Evolutionary conservation across 495 filamentous ascomycete genomes (phyloP).

Genomic region (Podospora fimiseda): DNA sequence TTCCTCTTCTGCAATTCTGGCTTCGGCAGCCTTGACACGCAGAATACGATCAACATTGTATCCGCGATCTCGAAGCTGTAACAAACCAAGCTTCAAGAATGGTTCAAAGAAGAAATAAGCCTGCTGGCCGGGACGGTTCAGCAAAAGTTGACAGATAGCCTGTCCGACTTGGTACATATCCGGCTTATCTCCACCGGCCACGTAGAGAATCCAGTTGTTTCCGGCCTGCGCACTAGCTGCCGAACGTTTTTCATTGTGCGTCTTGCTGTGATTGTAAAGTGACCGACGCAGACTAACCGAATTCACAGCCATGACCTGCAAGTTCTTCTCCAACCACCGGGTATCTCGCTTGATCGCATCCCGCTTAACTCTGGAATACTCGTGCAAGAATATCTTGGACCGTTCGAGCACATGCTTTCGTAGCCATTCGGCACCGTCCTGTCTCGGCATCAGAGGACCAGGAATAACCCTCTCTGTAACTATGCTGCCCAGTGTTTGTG

Average conservation of each 20-base stretch:
- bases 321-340: conserved; percentile 82
- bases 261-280: conserved; percentile 58
- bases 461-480: conserved; percentile 57
- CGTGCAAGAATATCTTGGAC: conserved; percentile 78
- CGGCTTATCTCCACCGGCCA: conserved; percentile 50
- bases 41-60: conserved; percentile 95
- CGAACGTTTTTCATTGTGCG: conserved; percentile 61
- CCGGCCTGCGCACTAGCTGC: conserved; percentile 45
- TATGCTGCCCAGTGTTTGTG: conserved; percentile 49
- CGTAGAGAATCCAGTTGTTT: conserved; percentile 36
- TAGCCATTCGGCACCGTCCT: conserved; percentile 49
- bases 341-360: conserved; percentile 73
- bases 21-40: conserved; percentile 73
- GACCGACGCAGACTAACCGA: conserved; percentile 68
- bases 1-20: conserved; percentile 74
- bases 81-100: conserved; percentile 69
- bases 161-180: conserved; percentile 88
- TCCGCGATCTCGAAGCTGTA: conserved; percentile 70
- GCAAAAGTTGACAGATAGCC: conserved; percentile 68
- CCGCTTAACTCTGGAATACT: conserved; percentile 50
- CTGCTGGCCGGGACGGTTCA: conserved; percentile 77
- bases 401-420: conserved; percentile 79
- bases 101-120: conserved; percentile 81
- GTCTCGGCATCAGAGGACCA: conserved; percentile 41
- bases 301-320: conserved; percentile 68